Base-by-base conservation (phyloP, 257 asterid genomes). In the Solanum infundibuliforme region DNA sequence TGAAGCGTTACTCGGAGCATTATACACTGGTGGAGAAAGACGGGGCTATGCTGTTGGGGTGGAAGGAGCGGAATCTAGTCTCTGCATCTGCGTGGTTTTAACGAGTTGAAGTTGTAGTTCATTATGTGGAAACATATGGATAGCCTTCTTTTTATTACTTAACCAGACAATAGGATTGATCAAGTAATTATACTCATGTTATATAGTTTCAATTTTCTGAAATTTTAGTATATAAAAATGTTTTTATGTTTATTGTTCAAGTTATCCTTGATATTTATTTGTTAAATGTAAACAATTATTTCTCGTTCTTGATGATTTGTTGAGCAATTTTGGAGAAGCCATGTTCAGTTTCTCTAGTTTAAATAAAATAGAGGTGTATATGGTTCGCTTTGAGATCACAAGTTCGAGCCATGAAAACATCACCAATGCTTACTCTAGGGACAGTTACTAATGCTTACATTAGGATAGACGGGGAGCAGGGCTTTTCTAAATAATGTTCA, bases 11-110 rank as follows among this genome's bases (percentile, higher is more conserved):
- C 66, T 88, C 90, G 23, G 83, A 85, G 58, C 86, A 88, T 88
- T 88, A 88, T 83, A 85, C 86, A 32, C 65, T 88, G 18, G 83
- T 75, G 39, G 90, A 88, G 88, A 85, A 88, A 68, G 88, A 85
- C 12, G 90, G 90, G 11, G 88, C 86, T 25, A 85, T 88, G 90
- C 75, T 88, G 55, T 88, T 88, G 83, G 90, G 90, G 72, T 88
- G 90, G 90, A 85, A 88, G 88, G 74, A 66, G 23, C 55, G 88
- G 71, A 86, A 81, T 85, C 88, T 88, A 75, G 39, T 88, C 31
- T 88, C 90, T n/a, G 88, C 86, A 31, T 88, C 90, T 62, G 90
- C 90, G 5, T 88, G 90, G 90, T 75, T 75, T 31, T 85, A 76
- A 85, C 31, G 60, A 39, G 60, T 39, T 76, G 31, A 75, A 36